phyloP scores from a whole-genome alignment of 2,329 filamentous ascomycete genomes.

The Colletotrichum acutatum region DNA sequence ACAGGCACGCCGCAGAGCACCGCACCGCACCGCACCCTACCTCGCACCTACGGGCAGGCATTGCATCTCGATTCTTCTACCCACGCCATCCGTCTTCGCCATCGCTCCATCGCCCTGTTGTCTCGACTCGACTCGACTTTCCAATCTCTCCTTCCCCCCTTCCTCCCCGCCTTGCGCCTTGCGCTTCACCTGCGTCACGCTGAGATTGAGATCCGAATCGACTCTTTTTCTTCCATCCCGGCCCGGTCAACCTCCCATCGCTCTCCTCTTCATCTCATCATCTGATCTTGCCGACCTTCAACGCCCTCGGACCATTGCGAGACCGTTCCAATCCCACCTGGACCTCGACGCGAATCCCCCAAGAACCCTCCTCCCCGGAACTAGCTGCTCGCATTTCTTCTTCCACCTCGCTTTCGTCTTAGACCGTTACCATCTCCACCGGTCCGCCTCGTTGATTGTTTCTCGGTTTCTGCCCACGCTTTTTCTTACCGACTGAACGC shows the following conservation, averaged over 20 bases:
- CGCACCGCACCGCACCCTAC: too few relatives aligned
- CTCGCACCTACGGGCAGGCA: neutral
- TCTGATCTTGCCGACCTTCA: conserved; percentile 28
- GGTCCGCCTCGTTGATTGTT: neutral
- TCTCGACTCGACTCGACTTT: too few relatives aligned
- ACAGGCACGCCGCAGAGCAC: too few relatives aligned
- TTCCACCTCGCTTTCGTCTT: conserved; percentile 11
- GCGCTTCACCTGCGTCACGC: neutral
- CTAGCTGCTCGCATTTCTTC: neutral
- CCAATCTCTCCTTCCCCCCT: neutral
- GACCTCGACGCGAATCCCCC: conserved; percentile 7
- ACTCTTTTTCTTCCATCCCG: neutral
- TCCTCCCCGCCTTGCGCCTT: neutral
- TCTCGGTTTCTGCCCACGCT: neutral
- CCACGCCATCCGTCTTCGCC: neutral
- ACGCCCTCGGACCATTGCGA: conserved; percentile 21
- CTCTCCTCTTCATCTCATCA: conserved; percentile 4
- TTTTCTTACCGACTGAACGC: neutral
- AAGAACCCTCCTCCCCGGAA: neutral
- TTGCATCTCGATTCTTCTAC: conserved; percentile 3
- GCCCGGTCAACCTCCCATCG: conserved; percentile 3
- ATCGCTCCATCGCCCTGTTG: neutral
- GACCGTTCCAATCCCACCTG: neutral
- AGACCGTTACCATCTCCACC: neutral
- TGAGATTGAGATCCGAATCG: conserved; percentile 6